A percentile compares a stretch with the other conserved stretches of the same genome.
Conservation (phyloP, 139 green algal genomes). For the Zygnema circumcarinatum region DNA sequence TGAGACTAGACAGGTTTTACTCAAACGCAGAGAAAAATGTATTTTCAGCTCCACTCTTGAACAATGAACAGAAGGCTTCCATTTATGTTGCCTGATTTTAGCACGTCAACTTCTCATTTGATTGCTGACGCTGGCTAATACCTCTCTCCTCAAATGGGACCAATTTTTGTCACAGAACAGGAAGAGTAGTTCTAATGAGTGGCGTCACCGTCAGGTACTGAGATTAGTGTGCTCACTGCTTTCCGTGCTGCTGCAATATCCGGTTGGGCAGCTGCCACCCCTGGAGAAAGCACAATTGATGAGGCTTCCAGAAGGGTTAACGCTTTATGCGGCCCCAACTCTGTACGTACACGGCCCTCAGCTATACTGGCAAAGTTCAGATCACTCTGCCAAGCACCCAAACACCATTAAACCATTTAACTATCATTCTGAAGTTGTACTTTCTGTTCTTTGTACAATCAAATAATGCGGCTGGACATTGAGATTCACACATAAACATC, state of each 20-base stretch:
- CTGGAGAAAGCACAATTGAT: constrained; percentile 60
- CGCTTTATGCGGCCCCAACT: constrained; percentile 27
- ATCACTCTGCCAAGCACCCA: neutral
- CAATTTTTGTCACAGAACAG: no score
- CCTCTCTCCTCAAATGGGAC: no score
- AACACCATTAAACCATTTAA: neutral
- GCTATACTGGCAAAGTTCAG: constrained; percentile 3
- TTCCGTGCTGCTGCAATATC: constrained; percentile 26
- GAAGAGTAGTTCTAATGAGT: no score
- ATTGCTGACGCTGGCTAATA: no score
- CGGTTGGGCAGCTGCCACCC: constrained; percentile 48
- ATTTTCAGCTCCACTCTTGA: no score
- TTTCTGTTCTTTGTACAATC: neutral
- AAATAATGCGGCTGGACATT: neutral
- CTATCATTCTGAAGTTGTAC: neutral
- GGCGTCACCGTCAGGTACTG: no score
- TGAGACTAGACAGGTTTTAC: no score
- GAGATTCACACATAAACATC: neutral
- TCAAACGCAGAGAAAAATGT: no score
- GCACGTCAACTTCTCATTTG: no score
- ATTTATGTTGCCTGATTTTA: no score
- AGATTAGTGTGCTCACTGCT: neutral
- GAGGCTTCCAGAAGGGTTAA: constrained; percentile 32
- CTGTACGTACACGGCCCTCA: constrained; percentile 19
- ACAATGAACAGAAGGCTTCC: no score